Evolutionary conservation across 768 basidiomycete genomes (phyloP).

Genomic region (Tulasnella sp.): DNA sequence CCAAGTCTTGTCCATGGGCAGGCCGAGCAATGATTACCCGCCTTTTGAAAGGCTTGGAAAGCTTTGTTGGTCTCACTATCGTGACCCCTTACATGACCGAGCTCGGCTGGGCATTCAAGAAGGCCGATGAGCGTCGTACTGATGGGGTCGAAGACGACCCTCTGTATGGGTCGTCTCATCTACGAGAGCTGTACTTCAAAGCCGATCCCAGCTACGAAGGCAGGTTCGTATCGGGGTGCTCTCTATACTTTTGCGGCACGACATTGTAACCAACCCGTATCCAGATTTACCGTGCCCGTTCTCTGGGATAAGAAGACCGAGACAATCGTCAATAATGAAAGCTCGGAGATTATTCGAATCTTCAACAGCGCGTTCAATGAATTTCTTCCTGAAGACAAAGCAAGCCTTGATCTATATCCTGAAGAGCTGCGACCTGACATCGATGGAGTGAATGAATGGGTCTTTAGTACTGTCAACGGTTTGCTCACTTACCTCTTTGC

Average conservation of each 20-base stretch:
- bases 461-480: constrained; percentile 83
- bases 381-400: constrained; percentile 55
- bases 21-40: constrained; percentile 82
- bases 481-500: constrained; percentile 27
- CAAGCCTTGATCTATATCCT: constrained; percentile 66
- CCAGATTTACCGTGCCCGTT: constrained; percentile 74
- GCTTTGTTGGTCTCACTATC: constrained; percentile 71
- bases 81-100: constrained; percentile 83
- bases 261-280: background rate
- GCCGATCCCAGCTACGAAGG: constrained; percentile 65
- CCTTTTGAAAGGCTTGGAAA: constrained; percentile 86
- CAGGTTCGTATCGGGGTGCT: constrained; percentile 39
- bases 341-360: constrained; percentile 89
- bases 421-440: constrained; percentile 62
- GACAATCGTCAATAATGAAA: constrained; percentile 93
- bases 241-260: background rate
- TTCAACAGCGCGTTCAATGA: constrained; percentile 82
- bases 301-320: constrained; percentile 87
- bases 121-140: constrained; percentile 50
- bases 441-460: constrained; percentile 76
- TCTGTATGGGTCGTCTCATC: constrained; percentile 54
- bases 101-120: constrained; percentile 83
- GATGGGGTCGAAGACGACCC: constrained; percentile 65
- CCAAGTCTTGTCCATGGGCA: constrained; percentile 74
- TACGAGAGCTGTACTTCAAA: constrained; percentile 80